Conservation (phyloP, 805 yeast species). For the Cyberlindnera japonica region DNA sequence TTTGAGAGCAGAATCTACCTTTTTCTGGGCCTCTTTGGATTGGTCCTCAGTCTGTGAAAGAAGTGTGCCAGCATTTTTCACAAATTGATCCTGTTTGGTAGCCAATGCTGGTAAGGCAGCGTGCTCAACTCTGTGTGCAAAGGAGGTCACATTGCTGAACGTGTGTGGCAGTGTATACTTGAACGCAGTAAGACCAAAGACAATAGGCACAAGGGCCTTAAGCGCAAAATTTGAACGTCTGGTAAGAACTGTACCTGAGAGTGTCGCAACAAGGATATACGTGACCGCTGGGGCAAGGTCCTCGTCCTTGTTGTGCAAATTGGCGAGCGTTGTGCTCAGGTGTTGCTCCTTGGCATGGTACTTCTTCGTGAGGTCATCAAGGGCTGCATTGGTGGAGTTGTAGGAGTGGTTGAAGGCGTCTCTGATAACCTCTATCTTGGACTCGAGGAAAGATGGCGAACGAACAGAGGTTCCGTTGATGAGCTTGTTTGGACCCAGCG, state of each 20-base stretch:
- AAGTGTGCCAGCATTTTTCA: slow-evolving; percentile 42
- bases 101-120: slow-evolving; percentile 61
- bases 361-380: slow-evolving; percentile 45
- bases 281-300: slow-evolving; percentile 67
- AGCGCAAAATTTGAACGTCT: slow-evolving; percentile 60
- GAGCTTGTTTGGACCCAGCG: slow-evolving; percentile 43
- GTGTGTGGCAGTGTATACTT: slow-evolving; percentile 71
- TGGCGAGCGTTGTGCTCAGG: slow-evolving; percentile 59
- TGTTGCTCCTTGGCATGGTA: slow-evolving; percentile 59
- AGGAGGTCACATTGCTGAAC: slow-evolving; percentile 52
- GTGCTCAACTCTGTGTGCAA: slow-evolving; percentile 59
- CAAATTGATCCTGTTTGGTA: slow-evolving; percentile 50
- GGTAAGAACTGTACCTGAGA: slow-evolving; percentile 70
- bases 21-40: slow-evolving; percentile 27
- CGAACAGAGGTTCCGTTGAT: slow-evolving; percentile 57
- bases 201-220: slow-evolving; percentile 53
- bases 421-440: slow-evolving; percentile 46
- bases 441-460: slow-evolving; percentile 47
- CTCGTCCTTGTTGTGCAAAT: slow-evolving; percentile 61
- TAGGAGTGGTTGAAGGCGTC: slow-evolving; percentile 27
- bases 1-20: slow-evolving; percentile 26
- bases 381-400: slow-evolving; percentile 31
- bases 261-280: slow-evolving; percentile 63
- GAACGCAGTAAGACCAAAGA: slow-evolving; percentile 62
- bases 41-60: slow-evolving; percentile 38